Conservation (phyloP, 169 alveolate genomes). For the Eimeria maxima region DNA sequence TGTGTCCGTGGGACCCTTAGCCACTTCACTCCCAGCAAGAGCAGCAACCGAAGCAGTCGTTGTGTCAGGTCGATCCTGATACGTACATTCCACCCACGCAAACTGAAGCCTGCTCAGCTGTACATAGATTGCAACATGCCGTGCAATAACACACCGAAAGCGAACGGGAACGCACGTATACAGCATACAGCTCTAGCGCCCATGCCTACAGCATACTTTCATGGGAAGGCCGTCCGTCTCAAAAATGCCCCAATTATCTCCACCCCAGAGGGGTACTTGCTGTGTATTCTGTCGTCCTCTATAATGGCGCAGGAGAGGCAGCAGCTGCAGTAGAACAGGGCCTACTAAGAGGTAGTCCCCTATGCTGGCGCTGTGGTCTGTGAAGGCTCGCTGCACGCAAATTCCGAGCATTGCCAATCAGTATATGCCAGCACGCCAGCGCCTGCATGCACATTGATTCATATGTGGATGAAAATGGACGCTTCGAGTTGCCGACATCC, state of each 20-base stretch:
- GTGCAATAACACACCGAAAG: neutral
- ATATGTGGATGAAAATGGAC: neutral
- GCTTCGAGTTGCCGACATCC: conserved; percentile 12
- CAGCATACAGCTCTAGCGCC: neutral
- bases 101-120: neutral
- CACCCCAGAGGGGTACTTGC: neutral
- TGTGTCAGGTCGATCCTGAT: neutral
- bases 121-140: neutral
- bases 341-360: conserved; percentile 73
- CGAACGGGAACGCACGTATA: neutral
- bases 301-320: conserved; percentile 24
- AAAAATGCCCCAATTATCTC: conserved; percentile 7
- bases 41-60: conserved; percentile 9
- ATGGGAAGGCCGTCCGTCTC: conserved; percentile 53
- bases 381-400: conserved; percentile 32
- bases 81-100: neutral
- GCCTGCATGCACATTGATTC: neutral
- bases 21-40: neutral
- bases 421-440: neutral
- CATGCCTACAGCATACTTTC: neutral
- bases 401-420: neutral
- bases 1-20: neutral
- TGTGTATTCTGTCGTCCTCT: neutral
- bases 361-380: conserved; percentile 25
- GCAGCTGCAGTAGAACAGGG: conserved; percentile 76